Conservation (phyloP, 2,329 filamentous ascomycete species). For the Fusarium globosum region DNA sequence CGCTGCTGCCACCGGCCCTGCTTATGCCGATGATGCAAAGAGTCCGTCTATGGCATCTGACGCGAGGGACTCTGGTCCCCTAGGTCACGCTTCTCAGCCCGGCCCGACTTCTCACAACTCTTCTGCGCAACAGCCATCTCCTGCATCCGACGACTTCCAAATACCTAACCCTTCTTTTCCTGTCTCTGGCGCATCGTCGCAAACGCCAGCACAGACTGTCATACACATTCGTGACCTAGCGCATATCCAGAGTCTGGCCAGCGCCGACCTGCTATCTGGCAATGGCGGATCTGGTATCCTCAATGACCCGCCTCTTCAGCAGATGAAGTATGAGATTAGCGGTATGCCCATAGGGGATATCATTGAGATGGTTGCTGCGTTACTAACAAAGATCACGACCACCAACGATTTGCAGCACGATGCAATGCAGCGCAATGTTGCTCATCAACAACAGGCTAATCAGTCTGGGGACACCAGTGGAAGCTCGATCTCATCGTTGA, state of each 20-base stretch:
- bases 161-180: constrained; percentile 53
- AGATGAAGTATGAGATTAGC: constrained; percentile 89
- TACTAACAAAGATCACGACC: constrained; percentile 96
- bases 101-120: constrained; percentile 32
- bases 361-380: constrained; percentile 98
- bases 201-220: constrained; percentile 57
- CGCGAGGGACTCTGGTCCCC: constrained; percentile 46
- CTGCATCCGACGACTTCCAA: constrained; percentile 51
- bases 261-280: constrained; percentile 75
- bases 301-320: constrained; percentile 63
- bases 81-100: constrained; percentile 40
- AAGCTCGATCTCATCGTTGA: constrained; percentile 69
- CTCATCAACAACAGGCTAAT: constrained; percentile 67
- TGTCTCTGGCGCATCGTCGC: constrained; percentile 42
- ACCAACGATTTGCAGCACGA: constrained; percentile 97
- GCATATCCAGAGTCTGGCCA: constrained; percentile 90
- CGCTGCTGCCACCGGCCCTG: constrained; percentile 51
- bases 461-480: constrained; percentile 57
- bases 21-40: constrained; percentile 55
- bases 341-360: constrained; percentile 97
- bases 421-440: constrained; percentile 78
- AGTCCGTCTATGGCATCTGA: constrained; percentile 62
- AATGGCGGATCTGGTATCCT: constrained; percentile 58
- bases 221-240: constrained; percentile 89
- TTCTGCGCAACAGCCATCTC: constrained; percentile 49